Evolutionary conservation across 345 rosid species (phyloP).

Genomic region (Euphorbia peplus): DNA sequence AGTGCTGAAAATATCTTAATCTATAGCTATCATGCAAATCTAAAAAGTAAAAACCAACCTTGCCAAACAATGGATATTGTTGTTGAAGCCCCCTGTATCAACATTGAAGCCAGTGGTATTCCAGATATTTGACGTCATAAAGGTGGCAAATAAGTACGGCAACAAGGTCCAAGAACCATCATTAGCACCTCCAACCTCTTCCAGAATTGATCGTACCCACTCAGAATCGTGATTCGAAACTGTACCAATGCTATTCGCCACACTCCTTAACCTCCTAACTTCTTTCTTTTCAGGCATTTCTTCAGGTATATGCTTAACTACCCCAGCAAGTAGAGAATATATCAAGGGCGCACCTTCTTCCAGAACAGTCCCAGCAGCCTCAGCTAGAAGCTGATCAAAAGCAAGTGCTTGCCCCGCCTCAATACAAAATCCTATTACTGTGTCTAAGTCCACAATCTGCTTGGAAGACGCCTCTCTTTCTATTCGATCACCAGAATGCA

Average conservation of each 20-base stretch:
- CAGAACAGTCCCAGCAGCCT: slow-evolving; percentile 88
- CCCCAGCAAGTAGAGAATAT: slow-evolving; percentile 72
- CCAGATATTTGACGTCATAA: slow-evolving; percentile 92
- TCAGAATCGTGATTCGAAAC: slow-evolving; percentile 88
- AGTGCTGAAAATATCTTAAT: neutral
- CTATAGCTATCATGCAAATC: neutral
- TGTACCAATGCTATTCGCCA: slow-evolving; percentile 59
- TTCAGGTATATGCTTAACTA: slow-evolving; percentile 75
- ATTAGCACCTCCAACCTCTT: slow-evolving; percentile 90
- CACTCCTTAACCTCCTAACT: slow-evolving; percentile 73
- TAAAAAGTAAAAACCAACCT: slow-evolving; percentile 57
- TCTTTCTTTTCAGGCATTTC: slow-evolving; percentile 85
- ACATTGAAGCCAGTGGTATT: slow-evolving; percentile 83
- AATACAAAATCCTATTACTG: slow-evolving; percentile 82
- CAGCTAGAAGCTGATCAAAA: slow-evolving; percentile 86
- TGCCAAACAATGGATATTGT: slow-evolving; percentile 93
- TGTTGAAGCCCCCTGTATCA: slow-evolving; percentile 93
- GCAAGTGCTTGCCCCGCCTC: slow-evolving; percentile 98
- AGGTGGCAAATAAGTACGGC: slow-evolving; percentile 83
- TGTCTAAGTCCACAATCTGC: slow-evolving; percentile 95
- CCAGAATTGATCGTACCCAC: slow-evolving; percentile 85
- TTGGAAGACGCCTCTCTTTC: slow-evolving; percentile 73
- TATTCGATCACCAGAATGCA: slow-evolving; percentile 91
- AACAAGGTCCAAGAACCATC: slow-evolving; percentile 92
- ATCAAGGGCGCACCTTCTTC: slow-evolving; percentile 83